Conservation (phyloP, 2,329 filamentous ascomycete genomes). For the Paecilomyces sp. region DNA sequence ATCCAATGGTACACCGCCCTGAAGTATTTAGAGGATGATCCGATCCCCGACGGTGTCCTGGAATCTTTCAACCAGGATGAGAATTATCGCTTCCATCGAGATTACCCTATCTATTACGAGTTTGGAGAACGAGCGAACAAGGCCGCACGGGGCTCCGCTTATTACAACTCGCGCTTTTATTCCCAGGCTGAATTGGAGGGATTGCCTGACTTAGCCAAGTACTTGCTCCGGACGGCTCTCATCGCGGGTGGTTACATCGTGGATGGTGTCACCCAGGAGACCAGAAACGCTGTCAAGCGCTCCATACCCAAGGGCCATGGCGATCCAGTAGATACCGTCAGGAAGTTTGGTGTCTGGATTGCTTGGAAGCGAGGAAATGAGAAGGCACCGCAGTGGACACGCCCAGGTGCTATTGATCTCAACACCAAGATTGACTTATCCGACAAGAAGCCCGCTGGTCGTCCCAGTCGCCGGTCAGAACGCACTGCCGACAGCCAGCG, state of each 20-base stretch:
- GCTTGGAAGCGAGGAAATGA: constrained; percentile 63
- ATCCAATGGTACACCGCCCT: constrained; percentile 63
- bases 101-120: constrained; percentile 52
- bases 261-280: constrained; percentile 53
- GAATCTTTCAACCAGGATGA: constrained; percentile 50
- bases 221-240: constrained; percentile 56
- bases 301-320: constrained; percentile 58
- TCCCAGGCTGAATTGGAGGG: constrained; percentile 57
- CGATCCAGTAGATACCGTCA: constrained; percentile 54
- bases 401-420: constrained; percentile 48
- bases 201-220: constrained; percentile 51
- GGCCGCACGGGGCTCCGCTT: constrained; percentile 44
- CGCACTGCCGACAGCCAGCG: constrained; percentile 41
- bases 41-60: constrained; percentile 51
- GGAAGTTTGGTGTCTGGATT: constrained; percentile 57
- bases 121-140: constrained; percentile 47
- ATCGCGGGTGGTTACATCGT: constrained; percentile 52
- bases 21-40: constrained; percentile 57
- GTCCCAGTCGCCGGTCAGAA: constrained; percentile 50
- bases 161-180: constrained; percentile 56
- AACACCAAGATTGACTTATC: constrained; percentile 40
- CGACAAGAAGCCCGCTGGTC: constrained; percentile 50
- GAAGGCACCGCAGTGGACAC: constrained; percentile 54
- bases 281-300: constrained; percentile 52
- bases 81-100: constrained; percentile 45